phyloP scores from a whole-genome alignment of 257 asterid species.

The Solanum commersonii region DNA sequence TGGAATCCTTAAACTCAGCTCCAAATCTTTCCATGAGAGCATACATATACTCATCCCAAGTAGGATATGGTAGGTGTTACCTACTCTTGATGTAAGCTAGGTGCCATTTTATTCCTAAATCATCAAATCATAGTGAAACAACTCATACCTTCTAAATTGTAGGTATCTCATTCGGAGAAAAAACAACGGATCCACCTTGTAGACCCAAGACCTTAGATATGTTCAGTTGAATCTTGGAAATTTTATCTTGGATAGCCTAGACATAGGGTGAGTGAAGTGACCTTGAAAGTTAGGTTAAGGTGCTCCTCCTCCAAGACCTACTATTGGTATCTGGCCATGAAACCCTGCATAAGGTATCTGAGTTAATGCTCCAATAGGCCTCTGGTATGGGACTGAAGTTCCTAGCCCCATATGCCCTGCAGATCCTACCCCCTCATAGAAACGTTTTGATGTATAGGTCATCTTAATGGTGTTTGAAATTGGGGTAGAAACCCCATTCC shows the following conservation, averaged over 20 bases:
- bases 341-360: background rate
- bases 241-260: background rate
- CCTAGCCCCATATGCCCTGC: background rate
- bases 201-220: background rate
- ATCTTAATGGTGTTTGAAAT: background rate
- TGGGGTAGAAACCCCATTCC: background rate
- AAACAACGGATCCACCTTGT: background rate
- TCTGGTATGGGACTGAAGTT: no score
- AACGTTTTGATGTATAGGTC: no score
- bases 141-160: background rate
- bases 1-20: background rate
- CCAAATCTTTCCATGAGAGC: background rate
- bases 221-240: no score
- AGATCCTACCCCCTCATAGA: background rate
- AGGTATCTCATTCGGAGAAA: background rate
- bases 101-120: background rate
- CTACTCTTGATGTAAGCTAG: background rate
- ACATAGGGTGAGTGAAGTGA: background rate
- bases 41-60: background rate
- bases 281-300: background rate
- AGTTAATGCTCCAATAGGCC: background rate
- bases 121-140: background rate
- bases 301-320: background rate
- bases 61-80: background rate
- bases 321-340: background rate